Evolutionary conservation across 2,329 filamentous ascomycete species (phyloP), one percentile per base, ranked within the genome.

Genomic region (Nothomitra cinnamomea): DNA sequence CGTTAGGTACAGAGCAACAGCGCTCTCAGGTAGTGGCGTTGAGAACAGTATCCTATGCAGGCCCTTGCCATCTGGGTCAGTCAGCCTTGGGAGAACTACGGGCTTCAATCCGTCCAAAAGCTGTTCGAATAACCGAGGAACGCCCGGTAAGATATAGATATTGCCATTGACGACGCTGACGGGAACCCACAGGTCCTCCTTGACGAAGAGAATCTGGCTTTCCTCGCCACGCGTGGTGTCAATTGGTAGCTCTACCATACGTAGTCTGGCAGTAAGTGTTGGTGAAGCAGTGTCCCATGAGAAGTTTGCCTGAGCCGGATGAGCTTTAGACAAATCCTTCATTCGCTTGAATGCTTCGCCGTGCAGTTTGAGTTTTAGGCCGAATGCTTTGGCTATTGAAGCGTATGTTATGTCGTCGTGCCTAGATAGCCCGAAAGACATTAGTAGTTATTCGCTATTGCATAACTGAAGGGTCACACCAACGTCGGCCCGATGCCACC

Each of bases 391-490:
- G 58, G 87, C 89, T 65, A 98, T 94, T 40, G 87, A 90, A 63
- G 85, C 76, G 70, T 98, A 98, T 24, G 92, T 96, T 60, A 96
- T 96, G 65, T 98, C 92, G 67, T 98, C 92, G 72, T 96, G 90
- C 54, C 87, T 94, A 58, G 56, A 53, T 17, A 49, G 13, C 13
- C 8, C 22, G 15, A 8, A 28, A 41, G 40, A 21, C 21, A 38
- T 43, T 50, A 52, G 4, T 5, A 19, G 7, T 25, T 36, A 7
- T 15, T 50, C 28, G 21, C 2, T 10, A 17, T 15, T 7, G 17
- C 25, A 51, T 17, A 2, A 51, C 7, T 2, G 41, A 22, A n/a
- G 8, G 22, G 53, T 52, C 54, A 58, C 55, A 67, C 82, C 72
- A 70, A 90, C 85, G 90, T 96, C 59, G 92, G 92, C 10, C 90